phyloP scores from a whole-genome alignment of 768 basidiomycete species.

The Rubroboletus pulcherrimus region DNA sequence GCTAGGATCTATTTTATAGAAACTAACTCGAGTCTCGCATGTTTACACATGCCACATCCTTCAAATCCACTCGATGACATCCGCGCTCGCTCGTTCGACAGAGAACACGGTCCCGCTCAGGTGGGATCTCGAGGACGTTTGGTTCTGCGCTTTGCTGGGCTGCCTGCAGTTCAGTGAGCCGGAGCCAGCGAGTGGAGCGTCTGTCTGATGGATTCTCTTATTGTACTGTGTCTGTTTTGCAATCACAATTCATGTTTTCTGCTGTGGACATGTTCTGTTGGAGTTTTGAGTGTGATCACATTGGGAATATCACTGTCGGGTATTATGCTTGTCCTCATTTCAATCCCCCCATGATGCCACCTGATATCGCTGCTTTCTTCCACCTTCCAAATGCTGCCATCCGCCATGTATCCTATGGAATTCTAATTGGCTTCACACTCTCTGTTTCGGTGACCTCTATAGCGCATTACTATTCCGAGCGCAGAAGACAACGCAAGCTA shows the following conservation, averaged over 20 bases:
- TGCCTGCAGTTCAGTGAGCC: conserved; percentile 24
- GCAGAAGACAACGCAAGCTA: conserved; percentile 40
- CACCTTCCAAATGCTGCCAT: conserved; percentile 23
- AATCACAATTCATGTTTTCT: not conserved
- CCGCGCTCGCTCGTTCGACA: conserved; percentile 60
- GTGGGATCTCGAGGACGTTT: conserved; percentile 62
- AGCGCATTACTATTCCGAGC: conserved; percentile 47
- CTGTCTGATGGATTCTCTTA: conserved; percentile 54
- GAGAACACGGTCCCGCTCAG: conserved; percentile 51
- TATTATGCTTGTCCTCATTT: not conserved
- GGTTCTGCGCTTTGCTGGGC: conserved; percentile 33
- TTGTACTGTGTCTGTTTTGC: not conserved
- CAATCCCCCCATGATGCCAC: too few relatives aligned
- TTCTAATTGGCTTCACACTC: conserved; percentile 73
- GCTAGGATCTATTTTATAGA: conserved; percentile 79
- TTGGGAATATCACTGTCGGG: not conserved
- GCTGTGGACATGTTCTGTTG: not conserved
- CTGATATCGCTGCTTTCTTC: conserved; percentile 16
- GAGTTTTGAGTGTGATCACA: not conserved
- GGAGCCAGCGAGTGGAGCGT: conserved; percentile 55
- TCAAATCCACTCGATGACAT: conserved; percentile 71
- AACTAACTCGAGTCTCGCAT: conserved; percentile 78
- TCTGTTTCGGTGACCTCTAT: conserved; percentile 70
- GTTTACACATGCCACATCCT: conserved; percentile 72
- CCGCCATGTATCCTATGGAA: conserved; percentile 43